Base-by-base conservation (phyloP, 2,329 filamentous ascomycete species). In the Pseudocercospora ulei region DNA sequence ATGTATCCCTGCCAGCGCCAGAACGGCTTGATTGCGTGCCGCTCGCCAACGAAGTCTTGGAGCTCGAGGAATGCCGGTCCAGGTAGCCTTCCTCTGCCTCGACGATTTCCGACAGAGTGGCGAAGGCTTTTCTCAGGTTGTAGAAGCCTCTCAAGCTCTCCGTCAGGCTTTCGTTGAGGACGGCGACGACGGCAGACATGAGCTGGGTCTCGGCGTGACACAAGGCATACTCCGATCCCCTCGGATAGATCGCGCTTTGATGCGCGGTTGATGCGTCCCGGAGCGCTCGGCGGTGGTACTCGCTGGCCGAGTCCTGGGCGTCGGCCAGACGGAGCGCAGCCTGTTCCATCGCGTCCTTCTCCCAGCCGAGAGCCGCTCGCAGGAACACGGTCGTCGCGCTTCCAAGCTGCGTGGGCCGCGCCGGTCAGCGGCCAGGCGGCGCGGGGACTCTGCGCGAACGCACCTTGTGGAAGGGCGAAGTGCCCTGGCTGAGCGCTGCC, bases 91-190 rank as follows among this genome's bases (percentile, higher is more conserved):
- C 72, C 62, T 94, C 87, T 20, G 79, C 73, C 44, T 81, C 73
- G 56, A 87, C 71, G 39, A 98, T 82, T 6, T 71, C 71, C 54
- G 94, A 82, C 3, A 98, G 68, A 0, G 85, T 80, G 24, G 85
- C 66, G 55, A 82, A 96, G 0, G 88, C 88, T 59, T 92, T 93
- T 46, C 88, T 73, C 51, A 96, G 64, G 62, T 90, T 93, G 58
- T 93, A 92, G 56, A 96, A 96, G 4, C 85, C 85, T 62, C 80
- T 85, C 60, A 96, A 75, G 9, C 78, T 85, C 60, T 96, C 90
- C 0, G 87, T 88, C 53, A 96, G 64, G 57, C 83, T 94, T 65
- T 96, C 90, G 50, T 92, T 92, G 52, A 96, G 66, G 9, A 96
- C 83, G 0, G 78, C 84, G 0, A 95, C 78, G 1, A 98, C 80